Evolutionary conservation across 768 basidiomycete genomes (phyloP).

Genomic region (Dioszegia hungarica): DNA sequence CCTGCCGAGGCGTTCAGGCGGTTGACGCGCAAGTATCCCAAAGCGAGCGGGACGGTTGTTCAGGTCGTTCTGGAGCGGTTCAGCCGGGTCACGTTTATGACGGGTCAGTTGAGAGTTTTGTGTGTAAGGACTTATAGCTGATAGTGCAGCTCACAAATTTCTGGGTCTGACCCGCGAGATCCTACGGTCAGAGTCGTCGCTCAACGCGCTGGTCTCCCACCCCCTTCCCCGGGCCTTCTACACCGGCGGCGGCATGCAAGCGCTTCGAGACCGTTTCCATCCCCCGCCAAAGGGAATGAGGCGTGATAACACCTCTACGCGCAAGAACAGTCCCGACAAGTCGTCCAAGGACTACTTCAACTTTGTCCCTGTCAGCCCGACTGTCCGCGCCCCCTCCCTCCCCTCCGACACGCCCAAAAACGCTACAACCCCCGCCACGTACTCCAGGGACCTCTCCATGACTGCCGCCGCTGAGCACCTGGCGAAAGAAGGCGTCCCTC

Average conservation of each 20-base stretch:
- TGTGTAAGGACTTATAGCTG: neutral
- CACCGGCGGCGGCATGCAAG: constrained; percentile 81
- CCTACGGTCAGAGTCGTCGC: constrained; percentile 90
- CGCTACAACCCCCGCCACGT: constrained; percentile 21
- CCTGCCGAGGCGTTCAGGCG: constrained; percentile 94
- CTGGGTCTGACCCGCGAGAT: constrained; percentile 92
- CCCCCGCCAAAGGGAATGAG: constrained; percentile 29
- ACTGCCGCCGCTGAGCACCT: neutral
- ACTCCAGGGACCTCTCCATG: neutral
- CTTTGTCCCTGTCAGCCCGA: constrained; percentile 37
- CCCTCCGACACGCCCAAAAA: constrained; percentile 36
- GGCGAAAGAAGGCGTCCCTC: neutral
- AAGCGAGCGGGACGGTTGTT: constrained; percentile 92
- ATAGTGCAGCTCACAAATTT: constrained; percentile 68
- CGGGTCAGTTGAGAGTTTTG: constrained; percentile 51
- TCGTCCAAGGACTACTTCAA: constrained; percentile 47
- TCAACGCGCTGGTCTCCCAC: constrained; percentile 94
- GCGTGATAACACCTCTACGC: constrained; percentile 2
- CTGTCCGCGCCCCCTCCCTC: constrained; percentile 35
- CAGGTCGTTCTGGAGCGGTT: constrained; percentile 94
- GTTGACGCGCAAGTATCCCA: constrained; percentile 92
- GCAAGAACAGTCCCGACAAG: constrained; percentile 3
- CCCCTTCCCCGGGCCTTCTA: constrained; percentile 89
- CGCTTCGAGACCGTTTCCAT: constrained; percentile 82
- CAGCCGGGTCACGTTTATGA: constrained; percentile 94